These are phyloP conservation scores for Thielaviopsis euricoi DNA, from an alignment of 2,329 filamentous ascomycete species.

Conservation along the genomic window DNA sequence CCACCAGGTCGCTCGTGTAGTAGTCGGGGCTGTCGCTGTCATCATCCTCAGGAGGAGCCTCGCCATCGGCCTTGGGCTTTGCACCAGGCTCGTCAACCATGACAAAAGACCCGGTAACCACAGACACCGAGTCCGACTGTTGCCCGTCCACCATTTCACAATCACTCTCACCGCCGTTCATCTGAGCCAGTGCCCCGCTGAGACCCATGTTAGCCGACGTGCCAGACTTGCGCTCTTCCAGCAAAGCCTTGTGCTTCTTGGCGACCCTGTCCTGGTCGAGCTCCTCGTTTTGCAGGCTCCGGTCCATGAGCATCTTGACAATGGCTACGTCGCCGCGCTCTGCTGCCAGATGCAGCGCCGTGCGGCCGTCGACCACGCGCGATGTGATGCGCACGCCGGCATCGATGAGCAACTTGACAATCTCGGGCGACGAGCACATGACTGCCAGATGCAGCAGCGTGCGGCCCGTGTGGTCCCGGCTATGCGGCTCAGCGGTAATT, in stretches of 20 bases:
- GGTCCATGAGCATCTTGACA: slow-evolving; percentile 53
- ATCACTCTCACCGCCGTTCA: slow-evolving; percentile 23
- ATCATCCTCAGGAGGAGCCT: slow-evolving; percentile 32
- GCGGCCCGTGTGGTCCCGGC: slow-evolving; percentile 61
- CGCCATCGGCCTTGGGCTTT: slow-evolving; percentile 20
- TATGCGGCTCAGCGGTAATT: slow-evolving; percentile 53
- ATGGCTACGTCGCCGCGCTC: slow-evolving; percentile 52
- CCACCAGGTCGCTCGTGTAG: slow-evolving; percentile 60
- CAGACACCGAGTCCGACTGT: slow-evolving; percentile 28
- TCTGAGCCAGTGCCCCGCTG: not conserved
- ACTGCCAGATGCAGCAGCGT: slow-evolving; percentile 65
- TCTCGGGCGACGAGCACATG: slow-evolving; percentile 47
- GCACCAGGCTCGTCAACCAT: slow-evolving; percentile 39
- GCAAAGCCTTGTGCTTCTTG: slow-evolving; percentile 24
- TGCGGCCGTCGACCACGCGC: slow-evolving; percentile 62
- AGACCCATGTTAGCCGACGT: not conserved
- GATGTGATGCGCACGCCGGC: slow-evolving; percentile 56
- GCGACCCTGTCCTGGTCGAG: slow-evolving; percentile 44
- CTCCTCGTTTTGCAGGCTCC: slow-evolving; percentile 58
- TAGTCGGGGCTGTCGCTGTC: slow-evolving; percentile 57
- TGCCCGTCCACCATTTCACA: slow-evolving; percentile 34
- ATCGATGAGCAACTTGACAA: slow-evolving; percentile 57
- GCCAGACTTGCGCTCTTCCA: slow-evolving; percentile 9
- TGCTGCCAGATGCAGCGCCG: slow-evolving; percentile 68
- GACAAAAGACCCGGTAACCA: slow-evolving; percentile 58